Conservation (phyloP, 805 yeast species). For the Komagataella kurtzmanii region DNA sequence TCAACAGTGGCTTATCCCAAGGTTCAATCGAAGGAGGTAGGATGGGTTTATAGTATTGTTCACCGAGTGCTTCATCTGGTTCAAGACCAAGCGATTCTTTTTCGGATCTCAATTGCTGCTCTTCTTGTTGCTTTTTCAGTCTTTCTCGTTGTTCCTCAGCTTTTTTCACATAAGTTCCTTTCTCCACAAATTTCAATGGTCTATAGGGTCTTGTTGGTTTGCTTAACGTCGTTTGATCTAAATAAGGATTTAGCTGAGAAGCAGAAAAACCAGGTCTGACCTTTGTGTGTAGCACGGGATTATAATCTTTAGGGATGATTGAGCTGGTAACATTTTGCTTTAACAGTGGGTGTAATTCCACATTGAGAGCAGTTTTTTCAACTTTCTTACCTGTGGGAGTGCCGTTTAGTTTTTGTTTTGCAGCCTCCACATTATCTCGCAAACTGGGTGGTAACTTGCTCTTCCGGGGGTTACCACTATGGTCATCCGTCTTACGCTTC, state of each 20-base stretch:
- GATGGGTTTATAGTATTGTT: slow-evolving; percentile 31
- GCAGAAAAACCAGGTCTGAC: slow-evolving; percentile 12
- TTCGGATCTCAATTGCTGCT: slow-evolving; percentile 16
- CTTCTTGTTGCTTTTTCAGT: slow-evolving; percentile 18
- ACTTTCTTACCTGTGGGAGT: background rate
- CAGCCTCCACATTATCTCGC: background rate
- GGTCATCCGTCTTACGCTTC: background rate
- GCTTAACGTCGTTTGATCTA: slow-evolving; percentile 15
- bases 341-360: slow-evolving; percentile 18
- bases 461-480: background rate
- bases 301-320: slow-evolving; percentile 5
- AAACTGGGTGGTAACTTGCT: background rate
- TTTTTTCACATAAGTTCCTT: slow-evolving; percentile 48
- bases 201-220: slow-evolving; percentile 13
- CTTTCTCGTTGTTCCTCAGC: slow-evolving; percentile 38
- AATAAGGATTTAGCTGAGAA: slow-evolving; percentile 16
- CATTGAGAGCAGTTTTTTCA: slow-evolving; percentile 7
- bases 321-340: slow-evolving; percentile 6
- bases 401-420: background rate
- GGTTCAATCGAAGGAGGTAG: slow-evolving; percentile 65
- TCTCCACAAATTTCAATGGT: slow-evolving; percentile 37
- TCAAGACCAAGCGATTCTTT: slow-evolving; percentile 25
- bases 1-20: slow-evolving; percentile 70
- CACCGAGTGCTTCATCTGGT: slow-evolving; percentile 43
- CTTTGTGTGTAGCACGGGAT: slow-evolving; percentile 6